Conservation (phyloP, 2,329 filamentous ascomycete genomes). For the Fusarium sp. region DNA sequence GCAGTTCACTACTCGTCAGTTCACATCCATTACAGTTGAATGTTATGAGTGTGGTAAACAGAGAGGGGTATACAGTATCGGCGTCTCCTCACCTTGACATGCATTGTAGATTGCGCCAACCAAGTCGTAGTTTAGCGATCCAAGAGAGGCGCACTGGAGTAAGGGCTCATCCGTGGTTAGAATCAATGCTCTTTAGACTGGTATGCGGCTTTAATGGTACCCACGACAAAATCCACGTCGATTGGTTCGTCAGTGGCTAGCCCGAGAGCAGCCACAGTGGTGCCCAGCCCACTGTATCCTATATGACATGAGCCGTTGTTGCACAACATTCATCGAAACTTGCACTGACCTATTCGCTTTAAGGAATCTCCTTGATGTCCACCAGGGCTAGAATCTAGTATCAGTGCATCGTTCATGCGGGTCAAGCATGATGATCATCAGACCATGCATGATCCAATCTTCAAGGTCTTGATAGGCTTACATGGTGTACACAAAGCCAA, state of each 20-base stretch:
- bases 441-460: constrained; percentile 1
- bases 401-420: constrained; percentile 24
- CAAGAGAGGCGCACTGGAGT: constrained; percentile 78
- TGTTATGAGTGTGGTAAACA: constrained; percentile 23
- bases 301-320: constrained; percentile 35
- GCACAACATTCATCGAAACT: constrained; percentile 11
- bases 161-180: constrained; percentile 27
- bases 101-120: constrained; percentile 65
- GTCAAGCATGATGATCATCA: constrained; percentile 2
- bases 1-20: constrained; percentile 15
- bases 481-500: constrained; percentile 89
- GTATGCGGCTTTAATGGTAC: constrained; percentile 43
- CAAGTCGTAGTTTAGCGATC: constrained; percentile 75
- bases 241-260: constrained; percentile 64
- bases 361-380: constrained; percentile 44
- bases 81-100: constrained; percentile 57
- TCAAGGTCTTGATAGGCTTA: constrained; percentile 51
- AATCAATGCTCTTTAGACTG: constrained; percentile 10
- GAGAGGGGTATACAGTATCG: constrained; percentile 26
- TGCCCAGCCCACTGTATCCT: constrained; percentile 80
- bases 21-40: constrained; percentile 19
- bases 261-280: constrained; percentile 70
- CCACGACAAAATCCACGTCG: constrained; percentile 77
- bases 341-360: constrained; percentile 44
- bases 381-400: constrained; percentile 46